These are phyloP conservation scores for Trichoderma cornu-damae DNA, from an alignment of 2,329 filamentous ascomycete species.

Conservation along the genomic window DNA sequence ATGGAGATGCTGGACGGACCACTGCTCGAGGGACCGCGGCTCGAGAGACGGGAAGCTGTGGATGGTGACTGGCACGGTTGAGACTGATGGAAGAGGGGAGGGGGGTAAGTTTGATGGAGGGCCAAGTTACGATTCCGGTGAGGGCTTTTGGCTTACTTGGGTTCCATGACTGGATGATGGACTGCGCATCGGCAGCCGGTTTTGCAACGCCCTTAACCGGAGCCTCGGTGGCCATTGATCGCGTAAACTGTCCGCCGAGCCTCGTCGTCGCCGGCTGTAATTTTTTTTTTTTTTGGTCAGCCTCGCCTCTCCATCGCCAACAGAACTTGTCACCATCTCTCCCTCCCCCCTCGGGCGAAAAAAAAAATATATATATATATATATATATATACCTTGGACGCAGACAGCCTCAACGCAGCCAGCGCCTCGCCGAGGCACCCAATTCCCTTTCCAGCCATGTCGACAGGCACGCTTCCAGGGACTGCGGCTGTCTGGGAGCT, in stretches of 20 bases:
- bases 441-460: slow-evolving; percentile 40
- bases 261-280: slow-evolving; percentile 34
- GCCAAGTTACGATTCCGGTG: background rate
- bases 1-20: slow-evolving; percentile 75
- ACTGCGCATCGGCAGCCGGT: slow-evolving; percentile 30
- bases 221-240: slow-evolving; percentile 54
- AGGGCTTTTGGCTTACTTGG: slow-evolving; percentile 36
- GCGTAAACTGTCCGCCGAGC: slow-evolving; percentile 40
- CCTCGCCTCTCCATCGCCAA: too few relatives aligned
- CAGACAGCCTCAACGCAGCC: slow-evolving; percentile 44
- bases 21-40: slow-evolving; percentile 70
- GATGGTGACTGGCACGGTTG: slow-evolving; percentile 74
- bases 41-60: slow-evolving; percentile 88
- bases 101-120: slow-evolving; percentile 2
- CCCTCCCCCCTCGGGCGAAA: too few relatives aligned
- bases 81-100: slow-evolving; percentile 34
- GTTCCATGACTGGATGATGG: slow-evolving; percentile 40
- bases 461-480: slow-evolving; percentile 16
- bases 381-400: slow-evolving; percentile 35
- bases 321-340: slow-evolving; percentile 3
- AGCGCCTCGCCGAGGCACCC: slow-evolving; percentile 51
- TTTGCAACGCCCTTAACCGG: slow-evolving; percentile 36
- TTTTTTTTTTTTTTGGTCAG: too few relatives aligned
- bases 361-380: too few relatives aligned
- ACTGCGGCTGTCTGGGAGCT: background rate